A percentile compares a stretch with the other conserved stretches of the same genome.
These are phyloP conservation scores for Hirschfeldia incana DNA, from an alignment of 345 rosid genomes.

Conservation along the genomic window DNA sequence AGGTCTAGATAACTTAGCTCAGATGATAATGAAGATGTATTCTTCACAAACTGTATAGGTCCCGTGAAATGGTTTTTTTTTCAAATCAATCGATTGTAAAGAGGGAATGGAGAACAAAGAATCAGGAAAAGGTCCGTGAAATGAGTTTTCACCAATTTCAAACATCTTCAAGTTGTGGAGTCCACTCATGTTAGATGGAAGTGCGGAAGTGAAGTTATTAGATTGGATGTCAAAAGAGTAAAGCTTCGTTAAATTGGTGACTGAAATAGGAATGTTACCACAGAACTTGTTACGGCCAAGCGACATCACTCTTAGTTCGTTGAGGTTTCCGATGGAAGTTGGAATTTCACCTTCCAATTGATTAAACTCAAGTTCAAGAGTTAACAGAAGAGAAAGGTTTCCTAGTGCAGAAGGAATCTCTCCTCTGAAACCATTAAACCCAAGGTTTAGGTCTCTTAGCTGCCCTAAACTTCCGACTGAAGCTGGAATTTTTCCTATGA, in stretches of 20 bases:
- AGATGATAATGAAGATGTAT: background rate
- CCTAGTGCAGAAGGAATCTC: background rate
- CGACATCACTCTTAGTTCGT: background rate
- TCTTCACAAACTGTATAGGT: background rate
- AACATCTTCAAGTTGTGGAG: background rate
- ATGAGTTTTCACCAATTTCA: background rate
- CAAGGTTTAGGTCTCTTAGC: no score
- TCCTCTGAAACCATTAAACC: background rate
- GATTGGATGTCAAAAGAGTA: background rate
- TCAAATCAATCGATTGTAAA: fast-evolving
- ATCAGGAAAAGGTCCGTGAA: background rate
- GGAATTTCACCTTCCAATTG: background rate
- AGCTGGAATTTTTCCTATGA: no score
- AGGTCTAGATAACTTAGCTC: background rate
- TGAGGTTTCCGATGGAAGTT: background rate
- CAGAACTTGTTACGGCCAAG: background rate
- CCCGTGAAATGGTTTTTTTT: background rate
- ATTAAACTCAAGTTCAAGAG: no score
- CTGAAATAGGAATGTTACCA: background rate
- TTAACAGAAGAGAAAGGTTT: background rate
- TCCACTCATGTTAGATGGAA: no score
- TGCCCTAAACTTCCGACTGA: no score
- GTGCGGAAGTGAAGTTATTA: background rate
- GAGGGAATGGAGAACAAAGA: background rate
- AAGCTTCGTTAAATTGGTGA: background rate